Percentiles rank a stretch among this genome's conserved stretches.
These are phyloP conservation scores for Penicillium fimorum DNA, from an alignment of 495 filamentous ascomycete genomes.

Conservation along the genomic window DNA sequence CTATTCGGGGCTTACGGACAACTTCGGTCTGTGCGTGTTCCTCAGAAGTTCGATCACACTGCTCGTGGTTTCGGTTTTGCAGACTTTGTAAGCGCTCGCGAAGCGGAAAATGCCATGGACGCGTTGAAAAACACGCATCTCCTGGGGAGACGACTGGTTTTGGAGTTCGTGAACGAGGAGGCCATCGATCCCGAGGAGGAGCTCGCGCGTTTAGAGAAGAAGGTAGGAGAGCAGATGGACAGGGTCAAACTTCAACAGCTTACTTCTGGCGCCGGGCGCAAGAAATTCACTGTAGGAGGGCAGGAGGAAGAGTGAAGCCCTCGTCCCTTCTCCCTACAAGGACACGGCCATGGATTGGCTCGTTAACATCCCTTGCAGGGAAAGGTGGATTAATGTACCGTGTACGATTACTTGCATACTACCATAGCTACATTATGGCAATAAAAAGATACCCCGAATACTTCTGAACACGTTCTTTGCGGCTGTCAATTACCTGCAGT, in stretches of 20 bases:
- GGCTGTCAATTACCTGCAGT: slow-evolving; percentile 39
- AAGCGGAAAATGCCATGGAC: slow-evolving; percentile 91
- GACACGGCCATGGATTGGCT: slow-evolving; percentile 25
- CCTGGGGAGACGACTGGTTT: slow-evolving; percentile 78
- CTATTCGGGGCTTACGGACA: slow-evolving; percentile 89
- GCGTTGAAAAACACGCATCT: slow-evolving; percentile 92
- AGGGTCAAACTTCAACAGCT: slow-evolving; percentile 86
- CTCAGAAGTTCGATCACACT: slow-evolving; percentile 85
- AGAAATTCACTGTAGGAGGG: slow-evolving; percentile 79
- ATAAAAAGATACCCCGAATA: slow-evolving; percentile 32
- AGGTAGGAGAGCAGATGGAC: slow-evolving; percentile 81
- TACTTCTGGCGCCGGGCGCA: slow-evolving; percentile 69
- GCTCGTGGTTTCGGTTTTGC: slow-evolving; percentile 96
- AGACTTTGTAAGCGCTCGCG: slow-evolving; percentile 86
- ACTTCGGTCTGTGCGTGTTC: slow-evolving; percentile 85
- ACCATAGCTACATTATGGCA: slow-evolving; percentile 12
- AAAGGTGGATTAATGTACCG: slow-evolving; percentile 20
- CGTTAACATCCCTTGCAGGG: slow-evolving; percentile 40
- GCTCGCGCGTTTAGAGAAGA: slow-evolving; percentile 93
- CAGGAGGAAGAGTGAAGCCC: slow-evolving; percentile 62
- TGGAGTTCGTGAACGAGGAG: slow-evolving; percentile 86
- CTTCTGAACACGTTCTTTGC: slow-evolving; percentile 39
- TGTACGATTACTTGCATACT: slow-evolving; percentile 35
- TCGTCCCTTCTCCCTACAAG: slow-evolving; percentile 39
- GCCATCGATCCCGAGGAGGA: slow-evolving; percentile 90